Base-by-base conservation (phyloP, 2,329 filamentous ascomycete genomes). In the Lasiodiplodia citricola region DNA sequence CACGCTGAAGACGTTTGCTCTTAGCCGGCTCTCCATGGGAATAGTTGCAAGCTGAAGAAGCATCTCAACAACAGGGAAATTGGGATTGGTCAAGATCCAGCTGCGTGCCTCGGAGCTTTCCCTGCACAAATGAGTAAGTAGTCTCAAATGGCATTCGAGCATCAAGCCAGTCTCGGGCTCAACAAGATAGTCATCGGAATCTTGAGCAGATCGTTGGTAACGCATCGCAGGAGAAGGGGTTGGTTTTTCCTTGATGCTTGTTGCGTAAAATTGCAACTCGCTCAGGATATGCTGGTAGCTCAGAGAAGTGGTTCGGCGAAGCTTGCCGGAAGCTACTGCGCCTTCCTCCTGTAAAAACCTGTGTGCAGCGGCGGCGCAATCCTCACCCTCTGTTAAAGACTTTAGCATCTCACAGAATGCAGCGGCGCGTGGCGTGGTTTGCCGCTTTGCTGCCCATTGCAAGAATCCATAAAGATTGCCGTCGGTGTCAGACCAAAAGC, bases 361-460 rank as follows among this genome's bases (percentile, higher is more conserved):
- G 78, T 99, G 95, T 0, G 95, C 93, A 18, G 92, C 87, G 66
- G 91, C 90, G 35, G 96, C 95, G 74, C 93, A 96, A 66, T 92
- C 88, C 66, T 93, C 88, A 65, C 93, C 93, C 64, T 91, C 90
- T 0, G 96, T 93, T 58, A 99, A 90, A 1, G 94, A 91, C 75
- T 94, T 92, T 18, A 99, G 84, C 90, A 99, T 95, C 77, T 98
- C 95, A 79, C 96, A 99, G 74, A 98, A 99, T 14, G 95, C 94
- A 70, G 93, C 96, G 69, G 97, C 94, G 28, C 97, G 87, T n/a
- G 96, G 96, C 0, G 96, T 97, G 0, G 96, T 97, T 70, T 97
- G 94, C 74, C 96, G 87, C 73, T 93, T 91, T 3, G 96, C 97
- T n/a, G 94, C 92, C 96, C 96, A 99, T 72, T 97, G 92, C 77